Conservation (phyloP, 192 early-diverging fungal genomes). For the Backusella macrospora region DNA sequence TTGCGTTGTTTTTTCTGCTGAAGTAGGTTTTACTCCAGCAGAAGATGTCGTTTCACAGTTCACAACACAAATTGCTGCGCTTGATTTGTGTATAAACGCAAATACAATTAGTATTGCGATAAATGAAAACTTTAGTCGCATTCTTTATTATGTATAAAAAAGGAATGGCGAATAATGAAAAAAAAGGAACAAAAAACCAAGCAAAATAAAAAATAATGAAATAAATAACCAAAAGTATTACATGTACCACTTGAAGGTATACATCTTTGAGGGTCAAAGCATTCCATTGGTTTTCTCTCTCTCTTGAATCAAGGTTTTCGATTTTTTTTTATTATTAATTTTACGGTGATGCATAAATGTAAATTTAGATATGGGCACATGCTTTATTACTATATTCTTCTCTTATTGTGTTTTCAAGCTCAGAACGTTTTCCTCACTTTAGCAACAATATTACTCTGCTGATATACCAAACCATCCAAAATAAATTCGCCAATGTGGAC, state of each 20-base stretch:
- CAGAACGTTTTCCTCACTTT: constrained; percentile 49
- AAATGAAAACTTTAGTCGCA: constrained; percentile 6
- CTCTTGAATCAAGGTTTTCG: background rate
- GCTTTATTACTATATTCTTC: background rate
- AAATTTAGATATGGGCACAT: constrained; percentile 1
- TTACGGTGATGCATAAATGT: constrained; percentile 14
- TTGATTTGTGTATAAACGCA: background rate
- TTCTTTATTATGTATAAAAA: background rate
- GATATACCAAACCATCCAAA: constrained; percentile 45
- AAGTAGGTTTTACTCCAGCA: background rate
- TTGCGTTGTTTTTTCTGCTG: background rate
- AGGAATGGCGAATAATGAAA: constrained; percentile 4
- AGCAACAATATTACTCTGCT: constrained; percentile 43
- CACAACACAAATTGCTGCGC: background rate
- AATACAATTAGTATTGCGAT: background rate
- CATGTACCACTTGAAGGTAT: background rate
- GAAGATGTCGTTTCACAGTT: background rate
- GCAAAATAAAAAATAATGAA: background rate
- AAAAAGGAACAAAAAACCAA: background rate
- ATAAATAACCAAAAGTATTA: constrained; percentile 13
- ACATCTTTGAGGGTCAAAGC: background rate
- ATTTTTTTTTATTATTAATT: constrained; percentile 1
- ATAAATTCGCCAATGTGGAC: constrained; percentile 43
- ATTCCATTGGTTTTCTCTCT: constrained; percentile 1
- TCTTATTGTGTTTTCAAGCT: background rate